A percentile compares a stretch with the other conserved stretches of the same genome.
Evolutionary conservation across 148 eudicot genomes (phyloP).

Genomic region (Heliamphora exappendiculata): DNA sequence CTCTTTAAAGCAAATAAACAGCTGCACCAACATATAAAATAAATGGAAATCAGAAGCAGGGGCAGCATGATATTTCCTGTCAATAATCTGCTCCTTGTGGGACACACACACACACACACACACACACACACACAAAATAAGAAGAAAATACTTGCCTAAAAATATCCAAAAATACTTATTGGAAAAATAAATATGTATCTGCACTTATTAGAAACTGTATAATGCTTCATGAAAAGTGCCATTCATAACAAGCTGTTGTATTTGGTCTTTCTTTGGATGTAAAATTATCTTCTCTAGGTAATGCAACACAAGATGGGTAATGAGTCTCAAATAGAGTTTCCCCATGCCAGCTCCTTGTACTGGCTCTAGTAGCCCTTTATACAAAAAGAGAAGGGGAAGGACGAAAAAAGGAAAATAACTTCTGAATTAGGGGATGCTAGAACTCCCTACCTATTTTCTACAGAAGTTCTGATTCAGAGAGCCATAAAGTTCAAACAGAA

Average conservation of each 20-base stretch:
- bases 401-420: neutral
- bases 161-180: too few relatives aligned
- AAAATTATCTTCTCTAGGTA: neutral
- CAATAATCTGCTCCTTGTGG: too few relatives aligned
- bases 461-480: neutral
- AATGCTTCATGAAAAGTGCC: neutral
- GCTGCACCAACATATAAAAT: too few relatives aligned
- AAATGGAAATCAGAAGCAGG: too few relatives aligned
- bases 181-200: too few relatives aligned
- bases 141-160: too few relatives aligned
- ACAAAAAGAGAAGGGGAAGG: neutral
- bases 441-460: constrained; percentile 7
- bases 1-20: too few relatives aligned
- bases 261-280: too few relatives aligned
- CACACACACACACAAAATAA: too few relatives aligned
- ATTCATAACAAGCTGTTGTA: neutral
- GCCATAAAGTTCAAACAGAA: constrained; percentile 6
- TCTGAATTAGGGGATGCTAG: neutral
- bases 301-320: neutral
- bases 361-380: neutral
- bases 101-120: too few relatives aligned
- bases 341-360: neutral
- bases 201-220: too few relatives aligned
- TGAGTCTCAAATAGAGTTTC: constrained; percentile 1
- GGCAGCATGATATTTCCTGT: too few relatives aligned